Percentiles rank a stretch among this genome's conserved stretches.
These are phyloP conservation scores for Emmonsiellopsis sp. DNA, from an alignment of 2,329 filamentous ascomycete genomes.

Conservation along the genomic window DNA sequence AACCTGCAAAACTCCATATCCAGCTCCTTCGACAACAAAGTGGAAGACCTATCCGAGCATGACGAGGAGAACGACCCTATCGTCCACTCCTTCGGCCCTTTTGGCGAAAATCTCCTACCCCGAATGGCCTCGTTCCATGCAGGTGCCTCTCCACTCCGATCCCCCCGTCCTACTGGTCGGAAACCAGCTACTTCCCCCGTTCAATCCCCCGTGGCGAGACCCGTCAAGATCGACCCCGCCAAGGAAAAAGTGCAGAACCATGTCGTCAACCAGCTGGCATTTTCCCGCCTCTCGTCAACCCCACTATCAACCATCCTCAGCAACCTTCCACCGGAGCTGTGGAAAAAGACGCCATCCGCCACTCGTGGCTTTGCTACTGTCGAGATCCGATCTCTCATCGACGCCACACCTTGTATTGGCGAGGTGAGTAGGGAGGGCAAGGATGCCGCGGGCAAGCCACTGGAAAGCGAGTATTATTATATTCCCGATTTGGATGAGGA, in stretches of 20 bases:
- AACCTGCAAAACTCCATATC: slow-evolving; percentile 25
- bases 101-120: slow-evolving; percentile 74
- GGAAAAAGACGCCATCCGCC: slow-evolving; percentile 41
- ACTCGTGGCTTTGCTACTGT: slow-evolving; percentile 46
- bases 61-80: slow-evolving; percentile 94
- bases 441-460: slow-evolving; percentile 83
- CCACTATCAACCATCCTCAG: slow-evolving; percentile 82
- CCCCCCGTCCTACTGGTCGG: slow-evolving; percentile 22
- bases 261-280: slow-evolving; percentile 89
- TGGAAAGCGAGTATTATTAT: slow-evolving; percentile 98
- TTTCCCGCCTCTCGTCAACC: slow-evolving; percentile 82
- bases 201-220: slow-evolving; percentile 16
- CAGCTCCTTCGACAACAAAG: slow-evolving; percentile 26
- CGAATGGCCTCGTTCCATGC: slow-evolving; percentile 71
- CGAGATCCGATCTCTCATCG: slow-evolving; percentile 62
- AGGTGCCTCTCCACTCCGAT: slow-evolving; percentile 51
- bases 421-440: slow-evolving; percentile 87
- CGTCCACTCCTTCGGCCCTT: slow-evolving; percentile 84
- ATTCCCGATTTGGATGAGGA: slow-evolving; percentile 79
- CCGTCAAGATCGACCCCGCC: slow-evolving; percentile 13
- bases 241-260: slow-evolving; percentile 55
- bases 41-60: slow-evolving; percentile 64
- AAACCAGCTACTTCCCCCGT: slow-evolving; percentile 17
- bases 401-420: slow-evolving; percentile 69
- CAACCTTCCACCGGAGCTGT: slow-evolving; percentile 62